A percentile compares a stretch with the other conserved stretches of the same genome.
Evolutionary conservation across 192 early-diverging fungal genomes (phyloP).

Genomic region (Chytriomyces confervae): DNA sequence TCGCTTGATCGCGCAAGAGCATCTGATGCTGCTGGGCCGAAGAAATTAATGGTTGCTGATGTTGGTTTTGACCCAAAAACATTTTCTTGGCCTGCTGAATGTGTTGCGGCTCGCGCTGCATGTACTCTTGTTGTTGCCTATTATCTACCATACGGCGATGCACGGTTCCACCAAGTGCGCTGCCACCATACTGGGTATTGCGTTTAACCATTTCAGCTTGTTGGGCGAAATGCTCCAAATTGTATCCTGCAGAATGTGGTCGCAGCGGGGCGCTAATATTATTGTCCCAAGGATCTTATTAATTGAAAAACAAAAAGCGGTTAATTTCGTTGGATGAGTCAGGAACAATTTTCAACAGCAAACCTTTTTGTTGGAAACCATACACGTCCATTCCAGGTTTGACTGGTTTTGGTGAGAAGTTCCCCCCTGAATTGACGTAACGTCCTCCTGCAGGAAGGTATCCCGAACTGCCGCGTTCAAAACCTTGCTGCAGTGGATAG

Average conservation of each 20-base stretch:
- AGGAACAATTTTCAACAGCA: neutral
- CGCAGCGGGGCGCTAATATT: conserved; percentile 11
- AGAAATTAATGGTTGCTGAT: conserved; percentile 2
- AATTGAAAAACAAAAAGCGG: no score
- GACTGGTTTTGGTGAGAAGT: conserved; percentile 20
- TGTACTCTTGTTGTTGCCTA: conserved; percentile 44
- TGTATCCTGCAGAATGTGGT: conserved; percentile 32
- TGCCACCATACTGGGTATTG: conserved; percentile 3
- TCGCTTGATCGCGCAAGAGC: conserved; percentile 58
- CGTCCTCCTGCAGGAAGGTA: neutral
- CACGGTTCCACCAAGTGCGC: conserved; percentile 36
- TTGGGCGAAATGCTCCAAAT: conserved; percentile 30
- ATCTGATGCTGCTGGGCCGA: neutral
- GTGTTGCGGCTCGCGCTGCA: conserved; percentile 61
- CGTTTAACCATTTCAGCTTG: conserved; percentile 33
- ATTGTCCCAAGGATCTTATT: conserved; percentile 4
- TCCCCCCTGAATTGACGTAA: neutral
- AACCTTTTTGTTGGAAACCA: conserved; percentile 1
- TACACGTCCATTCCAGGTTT: neutral
- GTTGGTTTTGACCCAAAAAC: conserved; percentile 36
- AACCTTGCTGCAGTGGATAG: neutral
- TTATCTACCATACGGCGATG: conserved; percentile 30
- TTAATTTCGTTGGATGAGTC: no score
- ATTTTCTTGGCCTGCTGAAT: conserved; percentile 32
- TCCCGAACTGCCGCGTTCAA: neutral